Evolutionary conservation across 2,329 filamentous ascomycete genomes (phyloP), one percentile per base, ranked within the genome.

Genomic region (Trichophaea hybrida): DNA sequence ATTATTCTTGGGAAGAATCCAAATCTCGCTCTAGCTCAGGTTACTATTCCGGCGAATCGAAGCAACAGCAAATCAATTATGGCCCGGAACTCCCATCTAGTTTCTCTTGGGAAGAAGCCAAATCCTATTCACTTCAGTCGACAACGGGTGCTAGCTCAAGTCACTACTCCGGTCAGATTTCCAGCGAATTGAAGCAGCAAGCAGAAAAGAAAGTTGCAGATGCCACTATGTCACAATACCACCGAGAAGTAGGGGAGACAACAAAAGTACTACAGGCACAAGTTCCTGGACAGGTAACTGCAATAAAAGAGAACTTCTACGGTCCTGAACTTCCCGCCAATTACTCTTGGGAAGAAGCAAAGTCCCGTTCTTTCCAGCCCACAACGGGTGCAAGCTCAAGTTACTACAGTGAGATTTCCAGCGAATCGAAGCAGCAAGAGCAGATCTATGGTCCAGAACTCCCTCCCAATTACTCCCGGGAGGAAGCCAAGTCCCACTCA

Each of bases 291-390:
- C 44, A 12, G 10, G 44, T 17, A n/a, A 43, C 4, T 12, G 13
- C 44, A 49, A 8, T 2, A 17, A 24, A 8, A 4, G 50, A 53
- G 24, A 50, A 44, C n/a, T 58, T 32, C 37, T 58, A 59, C 24
- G 52, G 61, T n/a, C 59, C 61, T 38, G 44, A 59, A 24, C 59
- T 61, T 32, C 59, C 61, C 8, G 46, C 43, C 12, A 46, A 46
- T 17, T 46, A n/a, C 40, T 46, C 40, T 5, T 46, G 40, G 40
- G 40, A 46, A 46, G 10, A 13, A 10, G 40, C 40, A 4, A 46
- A 46, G 40, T 46, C 24, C n/a, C 40, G 24, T 13, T 6, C 40
- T 1, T 46, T 46, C 40, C 13, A 46, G 1, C 3, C 24, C 24
- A 3, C 24, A 24, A 24, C 24, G 24, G 24, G 24, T 24, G 24